Conservation (phyloP, 2,329 filamentous ascomycete genomes). For the Pezicula rhizophila region DNA sequence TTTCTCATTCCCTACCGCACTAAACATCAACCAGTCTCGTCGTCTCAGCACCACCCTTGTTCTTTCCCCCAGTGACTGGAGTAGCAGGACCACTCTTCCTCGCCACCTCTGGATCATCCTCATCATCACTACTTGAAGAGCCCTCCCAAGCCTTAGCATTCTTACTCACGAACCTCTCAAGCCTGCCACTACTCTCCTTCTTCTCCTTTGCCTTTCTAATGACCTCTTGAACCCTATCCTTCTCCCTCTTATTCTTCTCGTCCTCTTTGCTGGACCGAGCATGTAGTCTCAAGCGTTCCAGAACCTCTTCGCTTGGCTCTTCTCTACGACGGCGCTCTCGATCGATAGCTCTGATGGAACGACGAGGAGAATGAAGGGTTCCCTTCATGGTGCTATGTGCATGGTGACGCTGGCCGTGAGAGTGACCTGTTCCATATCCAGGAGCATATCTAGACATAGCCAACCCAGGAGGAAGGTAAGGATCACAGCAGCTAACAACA, state of each 20-base stretch:
- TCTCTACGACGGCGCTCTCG: background rate
- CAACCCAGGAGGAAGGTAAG: too few relatives aligned
- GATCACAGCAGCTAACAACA: too few relatives aligned
- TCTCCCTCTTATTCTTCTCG: slow-evolving; percentile 6
- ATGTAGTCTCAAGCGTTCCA: slow-evolving; percentile 8
- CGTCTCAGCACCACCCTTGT: slow-evolving; percentile 1
- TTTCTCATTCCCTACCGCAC: background rate
- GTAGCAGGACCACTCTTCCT: slow-evolving; percentile 7
- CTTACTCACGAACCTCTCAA: slow-evolving; percentile 14
- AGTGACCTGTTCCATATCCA: too few relatives aligned
- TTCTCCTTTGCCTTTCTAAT: slow-evolving; percentile 1
- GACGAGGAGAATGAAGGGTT: too few relatives aligned
- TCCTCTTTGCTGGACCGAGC: background rate
- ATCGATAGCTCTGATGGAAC: too few relatives aligned
- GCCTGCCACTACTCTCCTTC: slow-evolving; percentile 5
- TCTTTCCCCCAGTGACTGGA: background rate
- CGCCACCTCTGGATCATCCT: background rate
- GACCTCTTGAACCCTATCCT: background rate
- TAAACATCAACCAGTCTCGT: slow-evolving; percentile 22
- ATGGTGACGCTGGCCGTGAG: too few relatives aligned
- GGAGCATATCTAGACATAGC: too few relatives aligned
- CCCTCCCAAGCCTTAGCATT: slow-evolving; percentile 20
- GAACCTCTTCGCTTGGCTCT: slow-evolving; percentile 12
- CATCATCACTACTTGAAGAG: background rate
- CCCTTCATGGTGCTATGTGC: too few relatives aligned